A percentile compares a stretch with the other conserved stretches of the same genome.
Conservation (phyloP, 2,329 filamentous ascomycete genomes). For the Colletotrichum plurivorum region DNA sequence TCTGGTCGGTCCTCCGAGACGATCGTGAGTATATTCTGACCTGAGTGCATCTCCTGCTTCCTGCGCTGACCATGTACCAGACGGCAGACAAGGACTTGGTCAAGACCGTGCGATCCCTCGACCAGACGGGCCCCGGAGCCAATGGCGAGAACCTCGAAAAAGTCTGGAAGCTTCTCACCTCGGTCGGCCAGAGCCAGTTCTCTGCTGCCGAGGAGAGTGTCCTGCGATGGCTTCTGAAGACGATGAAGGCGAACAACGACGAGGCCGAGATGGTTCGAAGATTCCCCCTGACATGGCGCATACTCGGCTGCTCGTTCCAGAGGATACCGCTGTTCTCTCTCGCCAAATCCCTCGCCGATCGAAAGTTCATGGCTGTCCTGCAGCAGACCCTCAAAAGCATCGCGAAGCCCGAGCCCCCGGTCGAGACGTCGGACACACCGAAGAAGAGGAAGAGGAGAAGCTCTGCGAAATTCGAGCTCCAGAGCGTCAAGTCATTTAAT, state of each 20-base stretch:
- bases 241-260: constrained; percentile 63
- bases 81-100: constrained; percentile 57
- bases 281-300: constrained; percentile 71
- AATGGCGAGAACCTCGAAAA: constrained; percentile 62
- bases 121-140: constrained; percentile 63
- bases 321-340: constrained; percentile 78
- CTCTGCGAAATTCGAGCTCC: constrained; percentile 54
- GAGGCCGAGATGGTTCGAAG: constrained; percentile 67
- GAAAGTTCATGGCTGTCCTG: constrained; percentile 76
- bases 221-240: constrained; percentile 75
- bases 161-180: constrained; percentile 64
- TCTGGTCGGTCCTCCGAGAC: constrained; percentile 18
- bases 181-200: constrained; percentile 57
- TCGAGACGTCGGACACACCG: constrained; percentile 45
- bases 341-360: constrained; percentile 79
- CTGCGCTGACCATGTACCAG: constrained; percentile 30
- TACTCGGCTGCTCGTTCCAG: constrained; percentile 72
- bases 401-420: constrained; percentile 51
- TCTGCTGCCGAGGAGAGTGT: constrained; percentile 70
- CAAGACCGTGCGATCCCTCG: constrained; percentile 67
- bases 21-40: constrained; percentile 17
- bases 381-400: constrained; percentile 76
- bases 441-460: constrained; percentile 64
- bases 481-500: constrained; percentile 54
- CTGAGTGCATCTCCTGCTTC: not conserved